Evolutionary conservation across 2,329 filamentous ascomycete genomes (phyloP).

Genomic region (Xylaria hypoxylon): DNA sequence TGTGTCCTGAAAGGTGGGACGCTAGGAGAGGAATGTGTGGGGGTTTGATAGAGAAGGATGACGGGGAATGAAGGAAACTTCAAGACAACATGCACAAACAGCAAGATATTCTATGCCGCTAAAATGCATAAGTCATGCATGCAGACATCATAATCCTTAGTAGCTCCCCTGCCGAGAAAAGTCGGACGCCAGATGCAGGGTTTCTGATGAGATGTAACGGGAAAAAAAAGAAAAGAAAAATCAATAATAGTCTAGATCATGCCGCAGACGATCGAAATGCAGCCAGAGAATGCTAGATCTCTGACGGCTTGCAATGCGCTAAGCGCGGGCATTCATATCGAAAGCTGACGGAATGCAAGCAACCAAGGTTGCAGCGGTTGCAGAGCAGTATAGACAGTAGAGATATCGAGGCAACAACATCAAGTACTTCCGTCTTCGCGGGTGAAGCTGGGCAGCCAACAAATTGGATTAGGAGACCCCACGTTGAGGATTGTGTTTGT

Average conservation of each 20-base stretch:
- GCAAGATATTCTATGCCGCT: slow-evolving; percentile 12
- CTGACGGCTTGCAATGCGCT: slow-evolving; percentile 27
- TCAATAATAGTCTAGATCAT: neutral
- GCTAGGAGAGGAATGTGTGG: slow-evolving; percentile 4
- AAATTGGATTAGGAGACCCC: slow-evolving; percentile 20
- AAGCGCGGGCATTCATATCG: slow-evolving; percentile 25
- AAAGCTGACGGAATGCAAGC: slow-evolving; percentile 14
- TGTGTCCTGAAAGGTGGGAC: neutral
- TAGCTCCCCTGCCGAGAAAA: slow-evolving; percentile 38
- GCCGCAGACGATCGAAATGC: slow-evolving; percentile 5
- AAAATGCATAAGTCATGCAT: slow-evolving; percentile 34
- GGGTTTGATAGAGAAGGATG: slow-evolving; percentile 1
- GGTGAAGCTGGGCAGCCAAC: slow-evolving; percentile 22
- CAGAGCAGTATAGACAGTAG: neutral
- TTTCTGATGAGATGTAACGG: neutral
- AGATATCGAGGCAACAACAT: neutral
- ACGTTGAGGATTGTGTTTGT: slow-evolving; percentile 22
- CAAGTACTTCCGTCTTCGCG: neutral
- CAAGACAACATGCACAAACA: slow-evolving; percentile 4
- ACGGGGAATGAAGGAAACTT: neutral
- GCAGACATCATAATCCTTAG: slow-evolving; percentile 32
- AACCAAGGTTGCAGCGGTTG: slow-evolving; percentile 15
- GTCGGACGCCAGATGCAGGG: slow-evolving; percentile 28
- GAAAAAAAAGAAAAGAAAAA: slow-evolving; percentile 1
- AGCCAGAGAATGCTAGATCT: slow-evolving; percentile 15